These are phyloP conservation scores for Zygosaccharomyces bailii DNA, from an alignment of 805 yeast species.

Conservation along the genomic window DNA sequence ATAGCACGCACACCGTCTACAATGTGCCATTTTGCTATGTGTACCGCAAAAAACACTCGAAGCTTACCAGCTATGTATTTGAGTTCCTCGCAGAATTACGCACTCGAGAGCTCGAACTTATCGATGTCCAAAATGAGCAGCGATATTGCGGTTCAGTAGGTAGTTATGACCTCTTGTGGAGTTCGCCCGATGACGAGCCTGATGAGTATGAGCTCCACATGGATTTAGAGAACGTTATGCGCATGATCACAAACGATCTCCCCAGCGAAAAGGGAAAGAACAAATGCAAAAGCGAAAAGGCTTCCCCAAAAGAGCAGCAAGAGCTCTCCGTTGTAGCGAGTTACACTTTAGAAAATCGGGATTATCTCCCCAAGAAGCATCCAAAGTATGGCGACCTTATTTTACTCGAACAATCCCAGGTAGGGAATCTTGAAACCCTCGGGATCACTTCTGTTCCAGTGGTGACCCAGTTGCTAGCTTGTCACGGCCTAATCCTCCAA, in stretches of 20 bases:
- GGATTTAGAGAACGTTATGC: neutral
- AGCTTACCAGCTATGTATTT: neutral
- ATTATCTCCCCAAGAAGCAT: neutral
- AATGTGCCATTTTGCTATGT: neutral
- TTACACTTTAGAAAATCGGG: neutral
- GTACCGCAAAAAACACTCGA: neutral
- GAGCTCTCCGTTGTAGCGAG: neutral
- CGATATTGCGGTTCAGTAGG: neutral
- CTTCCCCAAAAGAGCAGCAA: neutral
- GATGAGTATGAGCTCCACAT: neutral
- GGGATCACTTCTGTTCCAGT: neutral
- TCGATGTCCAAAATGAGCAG: neutral
- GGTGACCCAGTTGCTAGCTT: neutral
- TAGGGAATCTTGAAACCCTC: neutral
- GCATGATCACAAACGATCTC: too few species aligned
- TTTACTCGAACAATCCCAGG: neutral
- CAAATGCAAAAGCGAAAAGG: too few species aligned
- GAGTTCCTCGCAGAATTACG: neutral
- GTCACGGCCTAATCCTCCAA: neutral
- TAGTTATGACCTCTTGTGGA: neutral
- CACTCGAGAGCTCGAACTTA: neutral
- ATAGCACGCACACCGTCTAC: neutral
- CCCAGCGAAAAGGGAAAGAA: too few species aligned
- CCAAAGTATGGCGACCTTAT: neutral
- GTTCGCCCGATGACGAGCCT: neutral